phyloP scores from a whole-genome alignment of 495 filamentous ascomycete genomes.

The Penicillium paxilli region DNA sequence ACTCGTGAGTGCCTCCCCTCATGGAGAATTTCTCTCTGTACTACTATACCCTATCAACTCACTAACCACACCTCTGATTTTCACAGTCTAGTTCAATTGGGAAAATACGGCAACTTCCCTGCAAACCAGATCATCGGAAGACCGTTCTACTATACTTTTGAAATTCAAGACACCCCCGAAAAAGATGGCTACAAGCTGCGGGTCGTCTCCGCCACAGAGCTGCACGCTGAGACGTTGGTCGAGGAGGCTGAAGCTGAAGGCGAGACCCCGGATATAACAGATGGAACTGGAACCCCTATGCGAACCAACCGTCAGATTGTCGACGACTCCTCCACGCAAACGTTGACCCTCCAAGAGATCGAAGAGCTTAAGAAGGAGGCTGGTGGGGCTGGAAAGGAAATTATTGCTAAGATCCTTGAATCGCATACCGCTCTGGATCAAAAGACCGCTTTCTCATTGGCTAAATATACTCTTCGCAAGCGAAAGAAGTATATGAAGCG shows the following conservation, averaged over 20 bases:
- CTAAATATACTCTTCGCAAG: constrained; percentile 94
- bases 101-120: constrained; percentile 87
- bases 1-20: constrained; percentile 69
- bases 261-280: constrained; percentile 48
- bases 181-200: constrained; percentile 63
- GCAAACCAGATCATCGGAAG: constrained; percentile 83
- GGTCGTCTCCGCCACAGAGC: constrained; percentile 75
- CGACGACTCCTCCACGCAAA: constrained; percentile 80
- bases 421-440: constrained; percentile 86
- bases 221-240: constrained; percentile 71
- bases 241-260: constrained; percentile 55
- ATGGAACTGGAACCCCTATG: constrained; percentile 61
- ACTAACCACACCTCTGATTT: constrained; percentile 16
- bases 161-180: constrained; percentile 70
- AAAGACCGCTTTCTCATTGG: constrained; percentile 89
- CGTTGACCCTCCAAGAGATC: constrained; percentile 81
- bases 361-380: constrained; percentile 83
- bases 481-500: constrained; percentile 87
- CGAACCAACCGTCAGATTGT: constrained; percentile 77
- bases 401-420: constrained; percentile 82
- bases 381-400: constrained; percentile 76
- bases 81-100: constrained; percentile 73
- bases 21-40: not conserved
- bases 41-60: not conserved
- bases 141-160: constrained; percentile 88